phyloP scores from a whole-genome alignment of 1,139 yeast species.

The Suhomyces panamericanus region DNA sequence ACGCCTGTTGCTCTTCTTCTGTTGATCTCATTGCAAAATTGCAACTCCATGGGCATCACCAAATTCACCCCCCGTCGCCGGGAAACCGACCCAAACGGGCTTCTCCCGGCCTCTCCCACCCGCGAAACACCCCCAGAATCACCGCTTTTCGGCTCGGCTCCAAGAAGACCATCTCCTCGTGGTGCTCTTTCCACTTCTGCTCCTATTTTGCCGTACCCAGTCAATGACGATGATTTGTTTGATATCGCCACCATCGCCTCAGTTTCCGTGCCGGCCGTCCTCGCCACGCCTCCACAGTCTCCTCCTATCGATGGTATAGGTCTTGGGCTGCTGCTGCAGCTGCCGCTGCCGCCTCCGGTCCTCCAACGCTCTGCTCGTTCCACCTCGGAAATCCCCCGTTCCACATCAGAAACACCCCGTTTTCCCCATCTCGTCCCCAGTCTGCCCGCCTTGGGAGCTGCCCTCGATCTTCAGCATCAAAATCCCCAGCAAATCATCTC shows the following conservation, averaged over 20 bases:
- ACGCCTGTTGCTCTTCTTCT: neutral
- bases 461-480: no score
- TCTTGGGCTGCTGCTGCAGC: neutral
- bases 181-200: neutral
- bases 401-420: neutral
- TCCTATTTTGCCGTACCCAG: constrained; percentile 5
- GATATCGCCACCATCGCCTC: neutral
- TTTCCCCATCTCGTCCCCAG: constrained; percentile 9
- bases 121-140: constrained; percentile 5
- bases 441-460: neutral
- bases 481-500: neutral
- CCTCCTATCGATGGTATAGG: no score
- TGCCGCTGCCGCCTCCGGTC: neutral
- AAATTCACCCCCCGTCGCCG: constrained; percentile 1
- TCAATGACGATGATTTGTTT: constrained; percentile 6
- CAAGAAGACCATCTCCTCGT: neutral
- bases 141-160: constrained; percentile 7
- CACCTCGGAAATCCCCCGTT: no score
- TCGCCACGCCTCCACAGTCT: neutral
- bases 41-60: constrained; percentile 8
- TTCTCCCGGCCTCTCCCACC: neutral
- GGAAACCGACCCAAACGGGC: neutral
- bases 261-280: constrained; percentile 4
- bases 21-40: constrained; percentile 1
- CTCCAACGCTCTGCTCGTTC: neutral